Percentiles rank a stretch among this genome's conserved stretches.
Conservation (phyloP, 306 rosid species). For the Vigna hirtella region DNA sequence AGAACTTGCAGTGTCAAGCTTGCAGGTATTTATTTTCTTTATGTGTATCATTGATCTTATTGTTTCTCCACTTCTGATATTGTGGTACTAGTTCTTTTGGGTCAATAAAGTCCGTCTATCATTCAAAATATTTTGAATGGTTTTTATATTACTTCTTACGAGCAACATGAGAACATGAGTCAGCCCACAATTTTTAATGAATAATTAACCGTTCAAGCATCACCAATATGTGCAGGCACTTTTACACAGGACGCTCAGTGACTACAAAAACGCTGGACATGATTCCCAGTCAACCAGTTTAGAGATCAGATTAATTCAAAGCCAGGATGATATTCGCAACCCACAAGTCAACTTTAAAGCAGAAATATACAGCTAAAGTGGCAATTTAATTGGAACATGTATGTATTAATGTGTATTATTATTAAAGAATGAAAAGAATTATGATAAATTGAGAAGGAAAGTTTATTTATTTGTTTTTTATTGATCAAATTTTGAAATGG, state of each 20-base stretch:
- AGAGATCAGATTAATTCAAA: slow-evolving; percentile 84
- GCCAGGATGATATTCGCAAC: slow-evolving; percentile 74
- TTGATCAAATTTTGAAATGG: slow-evolving; percentile 23
- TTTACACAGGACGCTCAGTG: slow-evolving; percentile 63
- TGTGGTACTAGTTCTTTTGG: background rate
- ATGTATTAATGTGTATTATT: background rate
- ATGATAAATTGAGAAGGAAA: slow-evolving; percentile 18
- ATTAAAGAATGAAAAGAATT: background rate
- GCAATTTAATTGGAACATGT: slow-evolving; percentile 20
- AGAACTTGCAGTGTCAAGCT: slow-evolving; percentile 84
- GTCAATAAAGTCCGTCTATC: slow-evolving; percentile 16
- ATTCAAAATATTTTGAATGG: background rate
- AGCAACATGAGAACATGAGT: background rate
- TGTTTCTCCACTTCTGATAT: slow-evolving; percentile 19
- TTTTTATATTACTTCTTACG: slow-evolving; percentile 3
- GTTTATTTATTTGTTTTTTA: slow-evolving; percentile 8
- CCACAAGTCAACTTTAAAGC: slow-evolving; percentile 67
- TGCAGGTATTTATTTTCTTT: slow-evolving; percentile 67
- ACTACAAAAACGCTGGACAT: slow-evolving; percentile 64
- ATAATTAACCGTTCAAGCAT: slow-evolving; percentile 17
- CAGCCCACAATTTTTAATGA: slow-evolving; percentile 3
- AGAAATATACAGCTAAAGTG: slow-evolving; percentile 56
- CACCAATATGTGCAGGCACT: slow-evolving; percentile 62
- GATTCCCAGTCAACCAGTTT: slow-evolving; percentile 70
- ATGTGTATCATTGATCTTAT: slow-evolving; percentile 2